phyloP scores from a whole-genome alignment of 495 filamentous ascomycete species.

The Tuber calosporum region DNA sequence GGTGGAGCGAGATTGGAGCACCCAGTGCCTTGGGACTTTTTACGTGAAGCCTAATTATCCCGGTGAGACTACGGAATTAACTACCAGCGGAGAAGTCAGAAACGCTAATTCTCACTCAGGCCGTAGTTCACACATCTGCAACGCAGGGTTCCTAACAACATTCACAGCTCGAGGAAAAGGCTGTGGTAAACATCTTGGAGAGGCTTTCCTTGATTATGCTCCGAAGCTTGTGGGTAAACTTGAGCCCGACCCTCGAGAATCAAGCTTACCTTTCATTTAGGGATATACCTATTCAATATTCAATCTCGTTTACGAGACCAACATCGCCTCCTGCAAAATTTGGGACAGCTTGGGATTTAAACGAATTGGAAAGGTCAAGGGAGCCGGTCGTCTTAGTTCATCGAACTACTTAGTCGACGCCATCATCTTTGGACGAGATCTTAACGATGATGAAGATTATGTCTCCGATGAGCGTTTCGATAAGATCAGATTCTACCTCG shows the following conservation, averaged over 20 bases:
- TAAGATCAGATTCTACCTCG: constrained; percentile 96
- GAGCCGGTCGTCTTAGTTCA: constrained; percentile 72
- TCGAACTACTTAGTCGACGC: constrained; percentile 81
- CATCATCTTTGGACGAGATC: constrained; percentile 90
- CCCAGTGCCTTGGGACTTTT: constrained; percentile 83
- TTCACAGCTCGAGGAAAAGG: constrained; percentile 82
- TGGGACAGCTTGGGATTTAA: constrained; percentile 99
- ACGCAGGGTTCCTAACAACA: constrained; percentile 89
- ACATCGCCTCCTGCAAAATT: constrained; percentile 86
- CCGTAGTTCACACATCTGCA: constrained; percentile 91
- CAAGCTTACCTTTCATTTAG: constrained; percentile 40
- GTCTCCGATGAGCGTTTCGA: constrained; percentile 96
- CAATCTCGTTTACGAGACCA: constrained; percentile 97
- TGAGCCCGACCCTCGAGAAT: not conserved
- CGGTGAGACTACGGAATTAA: constrained; percentile 40
- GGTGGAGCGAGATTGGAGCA: constrained; percentile 64
- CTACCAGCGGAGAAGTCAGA: not conserved
- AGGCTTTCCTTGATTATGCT: constrained; percentile 90
- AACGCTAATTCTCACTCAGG: constrained; percentile 41
- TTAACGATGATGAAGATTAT: constrained; percentile 70
- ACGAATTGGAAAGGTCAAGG: constrained; percentile 84
- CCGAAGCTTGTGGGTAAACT: constrained; percentile 58
- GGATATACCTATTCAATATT: constrained; percentile 96
- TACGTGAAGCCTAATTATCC: constrained; percentile 98
- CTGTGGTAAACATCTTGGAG: constrained; percentile 87